Percentiles rank a stretch among this genome's conserved stretches.
Evolutionary conservation across 1,139 yeast species (phyloP).

Genomic region (Nadsonia commutata): DNA sequence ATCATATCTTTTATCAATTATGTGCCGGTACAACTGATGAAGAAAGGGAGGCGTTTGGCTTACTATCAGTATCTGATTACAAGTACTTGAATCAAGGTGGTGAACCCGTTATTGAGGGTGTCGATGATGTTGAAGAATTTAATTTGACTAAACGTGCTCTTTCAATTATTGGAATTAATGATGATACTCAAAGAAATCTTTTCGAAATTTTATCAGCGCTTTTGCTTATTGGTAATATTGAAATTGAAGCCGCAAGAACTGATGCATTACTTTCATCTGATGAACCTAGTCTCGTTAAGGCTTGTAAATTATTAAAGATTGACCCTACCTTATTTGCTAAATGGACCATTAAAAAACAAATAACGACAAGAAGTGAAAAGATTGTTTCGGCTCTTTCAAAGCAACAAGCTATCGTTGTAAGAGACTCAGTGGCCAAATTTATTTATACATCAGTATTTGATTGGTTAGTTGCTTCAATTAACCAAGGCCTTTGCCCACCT

Average conservation of each 20-base stretch:
- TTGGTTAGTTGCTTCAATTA: constrained; percentile 83
- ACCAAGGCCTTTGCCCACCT: constrained; percentile 66
- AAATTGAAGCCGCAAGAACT: constrained; percentile 70
- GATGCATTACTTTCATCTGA: constrained; percentile 75
- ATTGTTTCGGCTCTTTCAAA: constrained; percentile 72
- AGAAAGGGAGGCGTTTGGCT: constrained; percentile 42
- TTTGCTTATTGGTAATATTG: constrained; percentile 86
- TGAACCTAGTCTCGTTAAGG: constrained; percentile 72
- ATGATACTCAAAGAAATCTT: constrained; percentile 47
- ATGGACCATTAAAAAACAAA: constrained; percentile 91
- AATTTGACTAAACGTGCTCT: constrained; percentile 62
- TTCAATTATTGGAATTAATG: constrained; percentile 57
- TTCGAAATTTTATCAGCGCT: constrained; percentile 77
- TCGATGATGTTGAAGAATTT: constrained; percentile 75
- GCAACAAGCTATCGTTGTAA: constrained; percentile 78
- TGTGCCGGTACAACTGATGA: constrained; percentile 60
- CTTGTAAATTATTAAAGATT: constrained; percentile 74
- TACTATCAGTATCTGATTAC: constrained; percentile 48
- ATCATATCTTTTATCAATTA: constrained; percentile 88
- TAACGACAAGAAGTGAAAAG: constrained; percentile 83
- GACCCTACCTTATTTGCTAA: constrained; percentile 64
- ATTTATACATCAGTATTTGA: constrained; percentile 87
- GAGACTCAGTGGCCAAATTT: constrained; percentile 92
- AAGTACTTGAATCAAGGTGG: constrained; percentile 88
- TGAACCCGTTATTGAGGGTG: constrained; percentile 51